Conservation (phyloP, 331 rosid genomes). For the Spiraea crenata region DNA sequence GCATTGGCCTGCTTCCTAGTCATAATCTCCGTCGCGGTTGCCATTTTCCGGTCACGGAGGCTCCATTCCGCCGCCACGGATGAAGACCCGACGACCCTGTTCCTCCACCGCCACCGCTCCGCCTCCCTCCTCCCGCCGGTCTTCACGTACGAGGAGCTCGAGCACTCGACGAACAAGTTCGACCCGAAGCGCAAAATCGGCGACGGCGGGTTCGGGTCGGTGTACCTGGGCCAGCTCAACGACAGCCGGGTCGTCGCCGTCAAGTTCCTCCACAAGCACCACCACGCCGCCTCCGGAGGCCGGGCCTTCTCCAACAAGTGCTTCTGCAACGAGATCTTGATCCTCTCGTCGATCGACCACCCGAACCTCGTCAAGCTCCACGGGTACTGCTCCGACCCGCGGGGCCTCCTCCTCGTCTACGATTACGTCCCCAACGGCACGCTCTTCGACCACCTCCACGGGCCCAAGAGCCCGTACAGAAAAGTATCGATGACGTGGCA, state of each 20-base stretch:
- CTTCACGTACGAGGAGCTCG: constrained; percentile 76
- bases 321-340: constrained; percentile 91
- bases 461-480: constrained; percentile 35
- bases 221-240: constrained; percentile 64
- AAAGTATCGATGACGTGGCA: constrained; percentile 65
- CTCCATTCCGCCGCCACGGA: constrained; percentile 31
- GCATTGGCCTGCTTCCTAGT: constrained; percentile 44
- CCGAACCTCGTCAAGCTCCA: constrained; percentile 90
- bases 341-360: constrained; percentile 79
- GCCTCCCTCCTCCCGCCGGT: constrained; percentile 78
- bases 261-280: constrained; percentile 74
- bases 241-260: constrained; percentile 79
- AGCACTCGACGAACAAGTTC: constrained; percentile 63
- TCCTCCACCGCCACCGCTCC: constrained; percentile 73
- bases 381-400: constrained; percentile 90
- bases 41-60: constrained; percentile 41
- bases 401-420: constrained; percentile 75
- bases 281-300: constrained; percentile 31
- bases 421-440: constrained; percentile 92
- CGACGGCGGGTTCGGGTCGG: constrained; percentile 95
- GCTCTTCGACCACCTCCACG: constrained; percentile 83
- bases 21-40: constrained; percentile 17
- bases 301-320: constrained; percentile 64
- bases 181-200: constrained; percentile 86
- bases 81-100: constrained; percentile 68